Conservation (phyloP, 169 alveolate genomes). For the Theileria parva region DNA sequence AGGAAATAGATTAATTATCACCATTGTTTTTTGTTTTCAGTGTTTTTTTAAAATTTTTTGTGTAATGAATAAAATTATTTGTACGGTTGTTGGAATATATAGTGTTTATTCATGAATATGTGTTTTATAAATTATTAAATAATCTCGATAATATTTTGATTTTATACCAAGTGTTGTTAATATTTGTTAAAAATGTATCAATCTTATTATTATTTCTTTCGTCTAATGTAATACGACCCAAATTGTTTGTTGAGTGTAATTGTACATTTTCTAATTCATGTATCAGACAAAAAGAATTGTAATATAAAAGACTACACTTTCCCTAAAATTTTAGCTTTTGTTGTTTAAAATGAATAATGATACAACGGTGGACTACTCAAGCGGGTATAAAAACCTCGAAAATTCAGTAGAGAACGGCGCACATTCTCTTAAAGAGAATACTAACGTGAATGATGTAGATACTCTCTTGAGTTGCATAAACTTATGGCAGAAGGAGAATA, state of each 20-base stretch:
- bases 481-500: conserved; percentile 28
- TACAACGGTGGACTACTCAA: neutral
- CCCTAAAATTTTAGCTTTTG: neutral
- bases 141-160: conserved; percentile 14
- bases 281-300: neutral
- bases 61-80: neutral
- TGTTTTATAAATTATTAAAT: conserved; percentile 1
- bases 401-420: neutral
- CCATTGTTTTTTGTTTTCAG: neutral
- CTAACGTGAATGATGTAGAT: conserved; percentile 30
- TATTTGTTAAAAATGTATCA: neutral
- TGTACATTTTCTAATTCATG: neutral
- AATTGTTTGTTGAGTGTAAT: neutral
- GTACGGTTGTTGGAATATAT: conserved; percentile 32
- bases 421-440: conserved; percentile 2
- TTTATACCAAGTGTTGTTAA: neutral
- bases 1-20: conserved; percentile 13
- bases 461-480: conserved; percentile 21
- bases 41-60: neutral
- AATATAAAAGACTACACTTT: neutral
- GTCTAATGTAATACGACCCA: neutral
- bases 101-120: neutral
- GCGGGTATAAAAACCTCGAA: neutral
- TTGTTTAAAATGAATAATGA: conserved; percentile 9
- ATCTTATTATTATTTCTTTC: neutral